These are phyloP conservation scores for Gnaphalium uliginosum DNA, from an alignment of 129 eudicot genomes.

Conservation along the genomic window DNA sequence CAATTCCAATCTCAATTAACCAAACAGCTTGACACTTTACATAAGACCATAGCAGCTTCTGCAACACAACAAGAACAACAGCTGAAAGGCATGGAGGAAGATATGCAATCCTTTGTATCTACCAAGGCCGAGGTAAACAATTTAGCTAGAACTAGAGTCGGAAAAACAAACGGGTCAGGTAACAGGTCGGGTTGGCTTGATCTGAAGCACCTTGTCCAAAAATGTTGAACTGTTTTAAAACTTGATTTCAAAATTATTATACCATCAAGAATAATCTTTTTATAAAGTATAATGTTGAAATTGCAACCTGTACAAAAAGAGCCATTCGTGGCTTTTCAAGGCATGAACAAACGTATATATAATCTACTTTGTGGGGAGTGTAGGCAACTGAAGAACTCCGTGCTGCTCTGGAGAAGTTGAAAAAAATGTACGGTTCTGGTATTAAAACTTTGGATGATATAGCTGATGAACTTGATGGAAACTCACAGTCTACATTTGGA, in stretches of 20 bases:
- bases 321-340: background rate
- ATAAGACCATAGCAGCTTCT: constrained; percentile 78
- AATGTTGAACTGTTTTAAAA: background rate
- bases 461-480: constrained; percentile 80
- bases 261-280: too few species aligned
- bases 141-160: background rate
- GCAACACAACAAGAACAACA: constrained; percentile 90
- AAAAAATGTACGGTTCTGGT: constrained; percentile 80
- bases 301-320: background rate
- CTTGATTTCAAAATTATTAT: background rate
- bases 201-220: background rate
- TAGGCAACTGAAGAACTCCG: constrained; percentile 92
- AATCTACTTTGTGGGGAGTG: constrained; percentile 18
- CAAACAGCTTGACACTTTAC: constrained; percentile 84
- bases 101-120: constrained; percentile 89
- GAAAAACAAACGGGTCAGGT: background rate
- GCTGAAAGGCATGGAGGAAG: constrained; percentile 84
- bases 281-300: background rate
- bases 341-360: background rate
- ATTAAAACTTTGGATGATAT: constrained; percentile 72
- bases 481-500: constrained; percentile 69
- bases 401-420: constrained; percentile 56
- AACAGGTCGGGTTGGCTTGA: background rate
- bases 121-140: constrained; percentile 73
- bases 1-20: constrained; percentile 79